Evolutionary conservation across 1,139 yeast genomes (phyloP).

Genomic region (Suhomyces kunorum): DNA sequence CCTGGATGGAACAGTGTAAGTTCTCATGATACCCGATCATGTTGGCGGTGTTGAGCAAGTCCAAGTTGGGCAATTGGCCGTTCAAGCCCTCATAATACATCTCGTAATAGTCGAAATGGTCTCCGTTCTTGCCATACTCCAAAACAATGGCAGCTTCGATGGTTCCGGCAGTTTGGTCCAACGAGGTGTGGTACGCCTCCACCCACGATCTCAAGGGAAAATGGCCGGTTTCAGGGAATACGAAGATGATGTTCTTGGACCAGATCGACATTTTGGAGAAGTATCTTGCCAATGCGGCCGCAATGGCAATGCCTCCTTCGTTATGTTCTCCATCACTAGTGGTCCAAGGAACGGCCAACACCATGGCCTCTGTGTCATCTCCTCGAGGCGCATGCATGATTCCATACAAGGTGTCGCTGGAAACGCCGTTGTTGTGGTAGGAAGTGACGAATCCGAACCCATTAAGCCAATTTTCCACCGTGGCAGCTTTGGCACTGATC

Average conservation of each 20-base stretch:
- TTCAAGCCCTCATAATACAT: conserved; percentile 84
- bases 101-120: conserved; percentile 74
- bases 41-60: conserved; percentile 79
- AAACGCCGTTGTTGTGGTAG: conserved; percentile 34
- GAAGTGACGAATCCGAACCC: conserved; percentile 76
- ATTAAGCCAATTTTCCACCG: conserved; percentile 60
- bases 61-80: conserved; percentile 94
- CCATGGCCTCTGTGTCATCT: conserved; percentile 95
- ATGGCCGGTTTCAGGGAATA: conserved; percentile 73
- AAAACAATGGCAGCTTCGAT: conserved; percentile 88
- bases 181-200: conserved; percentile 83
- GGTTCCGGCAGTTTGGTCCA: conserved; percentile 92
- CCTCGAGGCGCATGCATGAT: conserved; percentile 92
- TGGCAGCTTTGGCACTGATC: conserved; percentile 40
- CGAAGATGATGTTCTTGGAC: conserved; percentile 91
- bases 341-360: conserved; percentile 84
- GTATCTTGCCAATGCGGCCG: conserved; percentile 73
- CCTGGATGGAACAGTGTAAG: conserved; percentile 67
- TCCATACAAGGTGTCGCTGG: conserved; percentile 64
- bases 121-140: conserved; percentile 71
- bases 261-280: conserved; percentile 86
- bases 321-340: conserved; percentile 61
- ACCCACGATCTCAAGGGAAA: conserved; percentile 84
- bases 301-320: conserved; percentile 77
- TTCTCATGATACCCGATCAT: conserved; percentile 73